Base-by-base conservation (phyloP, 2,329 filamentous ascomycete species). In the Curvularia verruculosa region DNA sequence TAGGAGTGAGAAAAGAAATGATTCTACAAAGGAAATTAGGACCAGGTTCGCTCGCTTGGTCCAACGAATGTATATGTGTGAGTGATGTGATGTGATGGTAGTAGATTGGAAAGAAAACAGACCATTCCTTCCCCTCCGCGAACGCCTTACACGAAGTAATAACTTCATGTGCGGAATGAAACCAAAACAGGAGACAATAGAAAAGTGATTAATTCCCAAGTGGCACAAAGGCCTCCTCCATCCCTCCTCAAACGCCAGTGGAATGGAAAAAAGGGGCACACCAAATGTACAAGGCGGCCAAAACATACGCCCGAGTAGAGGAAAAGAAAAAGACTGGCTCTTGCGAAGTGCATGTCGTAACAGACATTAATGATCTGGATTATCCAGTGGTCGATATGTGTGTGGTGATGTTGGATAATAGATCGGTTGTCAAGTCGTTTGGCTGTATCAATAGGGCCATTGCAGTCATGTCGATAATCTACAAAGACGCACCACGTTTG, bases 171-270 rank as follows among this genome's bases (percentile, higher is more conserved):
- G 31, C 5, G 15, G 31, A 36, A n/a, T 6, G 7, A 26, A 26
- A n/a, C 15, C 26, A 46, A 29, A n/a, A 47, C 19, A 36, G n/a
- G 23, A 34, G 3, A 34, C 18, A 34, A 5, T n/a, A n/a, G n/a
- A 24, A 36, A 48, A 24, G n/a, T 48, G 13, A 48, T 48, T 48
- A 48, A 24, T 21, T 28, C 46, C n/a, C 26, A 46, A n/a, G 21
- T 19, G 58, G 58, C 47, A 49, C 28, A 13, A 26, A 3, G 43
- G 36, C 49, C 15, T 53, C 31, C 43, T 31, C 18, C 31, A 15
- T 21, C 21, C 12, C 23, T 39, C 34, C 46, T 45, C 29, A n/a
- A 50, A 50, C 48, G 48, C 48, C 48, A 10, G 39, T 51, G 8
- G 21, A 8, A 44, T 43, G 10, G 21, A 44, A 44, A 44, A 41